Base-by-base conservation (phyloP, 768 basidiomycete species). In the Phlegmacium glaucopus region DNA sequence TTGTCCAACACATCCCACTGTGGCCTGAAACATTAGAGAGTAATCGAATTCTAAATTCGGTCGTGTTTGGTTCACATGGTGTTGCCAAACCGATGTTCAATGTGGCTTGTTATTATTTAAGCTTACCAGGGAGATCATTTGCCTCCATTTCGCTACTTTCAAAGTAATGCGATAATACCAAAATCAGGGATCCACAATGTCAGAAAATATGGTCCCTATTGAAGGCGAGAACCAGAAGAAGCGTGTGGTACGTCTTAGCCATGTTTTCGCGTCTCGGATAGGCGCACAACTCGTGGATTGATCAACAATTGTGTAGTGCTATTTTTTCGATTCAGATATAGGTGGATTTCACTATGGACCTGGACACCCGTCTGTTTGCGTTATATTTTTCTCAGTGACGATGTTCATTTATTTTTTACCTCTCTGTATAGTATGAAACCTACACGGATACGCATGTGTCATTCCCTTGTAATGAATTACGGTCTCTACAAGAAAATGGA, bases 401-500 rank as follows among this genome's bases (percentile, higher is more conserved):
- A 38, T 39, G 39, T 47, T 50, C 34, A 55, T 11, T 46, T 53
- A 56, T 53, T 50, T n/a, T 59, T 55, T 50, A 26, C 41, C 28
- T 16, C 13, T 22, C 22, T 5, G 22, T 5, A 22, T 38, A 93
- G 90, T 29, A 96, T 96, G 94, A 95, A 96, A 62, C 95, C 95
- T 6, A 97, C 95, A 16, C 80, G 96, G 29, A 96, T 98, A 74
- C 85, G 95, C 57, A 99, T 99, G 96, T 97, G 94, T 64, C 96
- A 99, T 70, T 94, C 94, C 9, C 77, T 99, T 44, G 96, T 99
- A 47, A 99, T 99, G 96, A 99, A 98, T 70, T 97, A 97, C 66
- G 94, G 94, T 15, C 71, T 99, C 13, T 99, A 99, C 75, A 97
- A 97, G 71, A 94, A 94, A 71, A 99, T 99, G 96, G 96, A 99